Base-by-base conservation (phyloP, 2,329 filamentous ascomycete species). In the Aspergillus fumigatus region DNA sequence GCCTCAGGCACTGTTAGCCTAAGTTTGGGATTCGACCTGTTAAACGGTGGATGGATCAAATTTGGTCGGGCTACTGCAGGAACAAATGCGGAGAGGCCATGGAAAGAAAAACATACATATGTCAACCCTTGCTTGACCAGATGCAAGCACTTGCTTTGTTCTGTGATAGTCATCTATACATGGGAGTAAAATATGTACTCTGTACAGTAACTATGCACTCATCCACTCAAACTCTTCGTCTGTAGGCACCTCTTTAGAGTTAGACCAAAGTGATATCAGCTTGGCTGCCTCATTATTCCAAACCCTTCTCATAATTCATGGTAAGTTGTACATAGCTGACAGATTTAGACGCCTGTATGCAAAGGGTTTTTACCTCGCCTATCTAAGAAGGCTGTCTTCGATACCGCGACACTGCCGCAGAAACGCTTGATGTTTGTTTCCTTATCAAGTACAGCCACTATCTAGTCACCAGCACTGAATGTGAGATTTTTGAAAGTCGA, bases 21-120 rank as follows among this genome's bases (percentile, higher is more conserved):
- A 57, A 50, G 53, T 59, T 62, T 57, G 53, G 40, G 50, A 60
- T 61, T 56, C 54, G 60, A 59, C 62, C 54, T 66, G 61, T 66
- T 61, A 55, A 61, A 64, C 56, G 54, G 48, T 48, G 40, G 53
- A 38, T 59, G 50, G 60, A 64, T 62, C 62, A 63, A 58, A 56
- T 60, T 59, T 62, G 52, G 60, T 64, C 63, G 67, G 68, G 60
- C 69, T 72, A 71, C 70, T 72, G 70, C 70, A 72, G 70, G 69
- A 70, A 72, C 70, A 59, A 56, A 62, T 63, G 66, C 63, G 64
- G 67, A 67, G 64, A 63, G 59, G 3, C 21, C n/a, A 11, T 23
- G 41, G 21, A 23, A 47, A n/a, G 19, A n/a, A 4, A 25, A 23
- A 17, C 43, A 47, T 7, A 25, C 43, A 47, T 14, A 23, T 7